Percentiles rank a stretch among this genome's conserved stretches.
Evolutionary conservation across 306 rosid species (phyloP).

Genomic region (Cucurbita moschata): DNA sequence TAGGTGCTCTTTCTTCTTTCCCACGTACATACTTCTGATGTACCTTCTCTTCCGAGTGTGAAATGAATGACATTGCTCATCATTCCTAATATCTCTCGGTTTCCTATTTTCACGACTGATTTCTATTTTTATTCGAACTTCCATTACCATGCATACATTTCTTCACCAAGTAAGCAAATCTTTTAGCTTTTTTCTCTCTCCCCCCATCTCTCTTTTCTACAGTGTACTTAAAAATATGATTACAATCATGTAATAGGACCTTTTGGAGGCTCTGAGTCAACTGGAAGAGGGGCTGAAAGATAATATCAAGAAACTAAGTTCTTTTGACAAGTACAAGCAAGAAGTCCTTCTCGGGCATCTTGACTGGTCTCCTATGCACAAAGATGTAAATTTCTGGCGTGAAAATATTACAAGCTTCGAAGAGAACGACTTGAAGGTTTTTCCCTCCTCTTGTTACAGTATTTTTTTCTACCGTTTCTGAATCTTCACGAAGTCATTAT

Average conservation of each 20-base stretch:
- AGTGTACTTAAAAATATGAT: neutral
- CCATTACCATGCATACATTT: neutral
- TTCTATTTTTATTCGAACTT: neutral
- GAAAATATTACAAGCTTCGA: slow-evolving; percentile 70
- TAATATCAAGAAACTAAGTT: slow-evolving; percentile 73
- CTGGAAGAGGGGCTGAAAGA: slow-evolving; percentile 84
- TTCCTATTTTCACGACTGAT: neutral
- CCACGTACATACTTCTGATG: neutral
- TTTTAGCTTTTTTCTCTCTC: neutral
- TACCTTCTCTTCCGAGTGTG: neutral
- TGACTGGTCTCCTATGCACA: slow-evolving; percentile 99
- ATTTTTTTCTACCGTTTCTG: neutral
- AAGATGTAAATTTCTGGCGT: slow-evolving; percentile 84
- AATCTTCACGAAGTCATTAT: neutral
- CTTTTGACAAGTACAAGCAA: slow-evolving; percentile 88
- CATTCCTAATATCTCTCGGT: neutral
- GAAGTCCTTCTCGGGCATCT: slow-evolving; percentile 90
- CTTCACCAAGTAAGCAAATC: neutral
- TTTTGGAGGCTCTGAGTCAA: slow-evolving; percentile 74
- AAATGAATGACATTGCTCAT: neutral
- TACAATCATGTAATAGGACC: slow-evolving; percentile 41
- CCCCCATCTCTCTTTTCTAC: neutral
- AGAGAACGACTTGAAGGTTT: slow-evolving; percentile 95
- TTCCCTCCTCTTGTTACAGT: neutral
- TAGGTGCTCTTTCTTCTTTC: neutral